Evolutionary conservation across 75 land plant species (phyloP).

Genomic region (Pinus albicaulis): DNA sequence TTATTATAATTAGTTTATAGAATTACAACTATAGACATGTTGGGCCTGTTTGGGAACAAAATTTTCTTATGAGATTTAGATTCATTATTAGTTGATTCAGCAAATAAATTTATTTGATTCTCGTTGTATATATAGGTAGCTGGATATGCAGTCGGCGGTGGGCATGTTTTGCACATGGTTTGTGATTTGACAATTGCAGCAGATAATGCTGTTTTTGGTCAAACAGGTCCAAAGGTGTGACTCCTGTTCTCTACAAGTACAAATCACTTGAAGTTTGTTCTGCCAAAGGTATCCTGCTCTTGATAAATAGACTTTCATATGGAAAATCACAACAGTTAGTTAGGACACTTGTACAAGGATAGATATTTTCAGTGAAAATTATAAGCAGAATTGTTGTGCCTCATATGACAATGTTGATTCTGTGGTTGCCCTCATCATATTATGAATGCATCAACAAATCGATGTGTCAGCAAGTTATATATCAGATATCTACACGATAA

Average conservation of each 20-base stretch:
- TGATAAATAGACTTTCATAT: background rate
- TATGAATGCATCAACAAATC: background rate
- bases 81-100: background rate
- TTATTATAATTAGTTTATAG: no score
- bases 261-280: background rate
- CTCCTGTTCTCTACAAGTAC: background rate
- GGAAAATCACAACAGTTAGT: background rate
- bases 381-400: background rate
- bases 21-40: no score
- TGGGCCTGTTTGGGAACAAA: no score
- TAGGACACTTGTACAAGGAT: background rate
- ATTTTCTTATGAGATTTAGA: background rate
- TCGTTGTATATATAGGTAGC: constrained; percentile 63
- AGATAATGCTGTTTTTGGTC: constrained; percentile 96
- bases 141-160: constrained; percentile 99
- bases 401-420: background rate
- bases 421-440: background rate
- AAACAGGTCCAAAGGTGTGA: constrained; percentile 93
- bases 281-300: background rate
- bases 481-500: background rate
- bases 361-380: background rate
- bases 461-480: background rate
- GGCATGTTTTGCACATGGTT: constrained; percentile 95
- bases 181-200: constrained; percentile 98
- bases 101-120: background rate